phyloP scores from a whole-genome alignment of 129 eudicot genomes.

The Lactuca saligna region DNA sequence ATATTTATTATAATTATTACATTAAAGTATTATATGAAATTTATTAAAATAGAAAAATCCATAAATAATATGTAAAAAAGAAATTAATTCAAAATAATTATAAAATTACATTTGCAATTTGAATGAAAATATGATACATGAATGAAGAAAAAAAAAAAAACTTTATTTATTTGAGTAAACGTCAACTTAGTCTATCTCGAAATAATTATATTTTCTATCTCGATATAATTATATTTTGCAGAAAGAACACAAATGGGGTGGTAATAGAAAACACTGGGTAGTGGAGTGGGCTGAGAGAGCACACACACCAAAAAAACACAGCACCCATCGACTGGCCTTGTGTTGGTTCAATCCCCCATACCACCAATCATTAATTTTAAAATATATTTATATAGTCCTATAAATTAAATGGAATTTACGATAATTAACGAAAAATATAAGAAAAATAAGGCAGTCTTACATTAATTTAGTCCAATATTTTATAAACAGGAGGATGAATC shows the following conservation, averaged over 20 bases:
- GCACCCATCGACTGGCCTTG: constrained; percentile 21
- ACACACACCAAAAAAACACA: constrained; percentile 22
- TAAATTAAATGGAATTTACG: background rate
- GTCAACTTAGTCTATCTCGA: no score
- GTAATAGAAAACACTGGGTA: constrained; percentile 6
- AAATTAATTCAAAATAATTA: no score
- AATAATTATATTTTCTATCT: no score
- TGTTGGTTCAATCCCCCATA: constrained; percentile 20
- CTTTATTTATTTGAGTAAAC: no score
- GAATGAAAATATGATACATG: no score
- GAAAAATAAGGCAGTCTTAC: background rate
- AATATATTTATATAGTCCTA: background rate
- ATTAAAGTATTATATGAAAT: no score
- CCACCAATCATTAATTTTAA: constrained; percentile 16
- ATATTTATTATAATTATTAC: no score
- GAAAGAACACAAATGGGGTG: background rate
- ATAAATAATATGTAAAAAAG: no score
- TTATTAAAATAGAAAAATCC: no score
- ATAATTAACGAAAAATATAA: no score
- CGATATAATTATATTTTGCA: background rate
- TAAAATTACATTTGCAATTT: no score
- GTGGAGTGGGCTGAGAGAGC: constrained; percentile 31
- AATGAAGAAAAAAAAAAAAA: no score
- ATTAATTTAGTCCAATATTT: background rate
- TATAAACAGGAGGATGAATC: background rate